Percentiles rank a stretch among this genome's conserved stretches.
Conservation (phyloP, 208 protist genomes). For the Acanthamoeba triangularis region DNA sequence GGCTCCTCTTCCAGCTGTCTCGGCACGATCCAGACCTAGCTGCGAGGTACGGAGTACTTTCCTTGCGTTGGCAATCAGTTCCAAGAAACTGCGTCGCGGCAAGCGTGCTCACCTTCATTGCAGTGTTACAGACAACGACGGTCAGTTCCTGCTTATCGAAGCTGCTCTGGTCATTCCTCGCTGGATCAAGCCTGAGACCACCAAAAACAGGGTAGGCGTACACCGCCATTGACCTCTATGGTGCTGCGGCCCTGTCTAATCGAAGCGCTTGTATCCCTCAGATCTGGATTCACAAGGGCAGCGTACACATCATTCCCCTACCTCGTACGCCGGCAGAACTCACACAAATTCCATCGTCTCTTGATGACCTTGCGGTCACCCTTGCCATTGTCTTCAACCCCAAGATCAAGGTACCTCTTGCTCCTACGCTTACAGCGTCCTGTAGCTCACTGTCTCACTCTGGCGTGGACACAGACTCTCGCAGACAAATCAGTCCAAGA, state of each 20-base stretch:
- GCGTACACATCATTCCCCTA: constrained; percentile 71
- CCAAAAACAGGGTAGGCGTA: constrained; percentile 66
- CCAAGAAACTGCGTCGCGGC: not conserved
- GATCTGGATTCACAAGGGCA: constrained; percentile 55
- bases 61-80: not conserved
- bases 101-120: not conserved
- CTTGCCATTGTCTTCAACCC: constrained; percentile 13
- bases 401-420: not conserved
- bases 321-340: constrained; percentile 71
- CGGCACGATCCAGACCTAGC: constrained; percentile 13
- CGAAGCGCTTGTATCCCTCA: not conserved
- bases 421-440: not conserved
- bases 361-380: not conserved
- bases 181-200: constrained; percentile 85
- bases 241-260: not conserved
- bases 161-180: constrained; percentile 80
- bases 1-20: constrained; percentile 80
- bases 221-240: not conserved
- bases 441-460: not conserved
- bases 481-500: not conserved
- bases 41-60: constrained; percentile 30
- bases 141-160: constrained; percentile 88
- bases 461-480: not conserved
- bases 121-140: constrained; percentile 85
- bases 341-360: constrained; percentile 42